Base-by-base conservation (phyloP, 2,329 filamentous ascomycete genomes). In the Spiromastix sp. region DNA sequence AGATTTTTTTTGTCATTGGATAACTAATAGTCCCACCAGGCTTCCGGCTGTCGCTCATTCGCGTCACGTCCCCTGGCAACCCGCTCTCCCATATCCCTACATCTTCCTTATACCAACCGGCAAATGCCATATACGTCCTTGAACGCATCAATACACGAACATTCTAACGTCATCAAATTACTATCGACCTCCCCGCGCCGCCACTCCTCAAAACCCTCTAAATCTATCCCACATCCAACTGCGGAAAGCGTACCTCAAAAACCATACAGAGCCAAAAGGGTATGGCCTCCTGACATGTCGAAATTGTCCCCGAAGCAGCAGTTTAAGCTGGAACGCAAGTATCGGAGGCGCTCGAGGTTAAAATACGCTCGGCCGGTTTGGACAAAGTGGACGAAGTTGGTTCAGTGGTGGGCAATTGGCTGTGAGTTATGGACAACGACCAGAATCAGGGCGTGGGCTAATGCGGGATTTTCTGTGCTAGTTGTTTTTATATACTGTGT, bases 241-340 rank as follows among this genome's bases (percentile, higher is more conserved):
- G 20, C 22, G 26, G 17, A 20, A 20, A 39, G 50, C n/a, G 46
- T 63, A 43, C 57, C 65, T 36, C 68, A 64, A 44, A 78, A 75
- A 46, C 71, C 69, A 15, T 78, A 72, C 59, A 67, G 62, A 42
- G 71, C 71, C 24, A 75, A 77, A 54, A 71, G 71, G 40, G 59
- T 62, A 55, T 81, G 77, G 77, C 77, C 77, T 27, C 77, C 77
- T 5, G 72, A 79, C 51, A 73, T 81, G 57, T 60, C 61, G 37
- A 68, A 73, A 43, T 62, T 81, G 32, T 74, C 74, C 1, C 62
- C 64, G n/a, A 77, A 74, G 51, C 73, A 81, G 49, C 74, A 80
- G 50, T 79, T 80, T 60, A 68, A 72, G n/a, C 68, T 80, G 31
- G 77, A 81, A 57, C 70, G 75, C 40, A 74, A 74, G 42, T 81